Base-by-base conservation (phyloP, 306 rosid genomes). In the Aeschynomene evenia region DNA sequence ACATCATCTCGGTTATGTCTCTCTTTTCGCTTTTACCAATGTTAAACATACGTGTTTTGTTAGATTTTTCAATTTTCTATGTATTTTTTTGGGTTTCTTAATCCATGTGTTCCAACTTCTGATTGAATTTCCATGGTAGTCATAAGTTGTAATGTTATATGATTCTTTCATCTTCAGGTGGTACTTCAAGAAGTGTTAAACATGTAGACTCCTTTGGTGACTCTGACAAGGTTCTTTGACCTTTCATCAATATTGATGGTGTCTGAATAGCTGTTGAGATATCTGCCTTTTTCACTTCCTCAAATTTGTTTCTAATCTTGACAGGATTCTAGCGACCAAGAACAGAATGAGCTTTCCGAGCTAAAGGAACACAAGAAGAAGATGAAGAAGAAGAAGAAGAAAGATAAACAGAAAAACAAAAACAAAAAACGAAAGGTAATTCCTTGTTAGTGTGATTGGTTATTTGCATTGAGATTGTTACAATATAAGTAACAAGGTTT, bases 131-230 rank as follows among this genome's bases (percentile, higher is more conserved):
- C 8, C 34, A 19, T 7, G 28, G 23, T 26, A 40, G 22, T 63
- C 62, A 61, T n/a, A 0, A 14, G 22, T 58, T 29, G 58, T 18
- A 7, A 9, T 55, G 3, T 6, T 72, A 46, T 55, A 56, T 48
- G 55, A 15, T 62, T 66, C 2, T 75, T 50, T 70, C 26, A 63
- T 31, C 40, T 72, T 76, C 74, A 86, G 93, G 96, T 56, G 82
- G 88, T 23, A 62, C 88, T 67, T 86, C 96, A 73, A 77, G 82
- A 67, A 68, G 0, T 34, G 77, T 90, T 53, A 86, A 77, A 48
- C 97, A 88, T 72, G 94, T 93, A 43, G 82, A 85, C 26, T 81
- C 94, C 63, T 90, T 93, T 59, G 97, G 80, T 37, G 94, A 93
- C 69, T 34, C 86, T 49, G 81, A 85, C 46, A 78, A 85, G 96